Evolutionary conservation across 1,284 basidiomycete genomes (phyloP), one percentile per base, ranked within the genome.

Genomic region (Pisolithus thermaeus): DNA sequence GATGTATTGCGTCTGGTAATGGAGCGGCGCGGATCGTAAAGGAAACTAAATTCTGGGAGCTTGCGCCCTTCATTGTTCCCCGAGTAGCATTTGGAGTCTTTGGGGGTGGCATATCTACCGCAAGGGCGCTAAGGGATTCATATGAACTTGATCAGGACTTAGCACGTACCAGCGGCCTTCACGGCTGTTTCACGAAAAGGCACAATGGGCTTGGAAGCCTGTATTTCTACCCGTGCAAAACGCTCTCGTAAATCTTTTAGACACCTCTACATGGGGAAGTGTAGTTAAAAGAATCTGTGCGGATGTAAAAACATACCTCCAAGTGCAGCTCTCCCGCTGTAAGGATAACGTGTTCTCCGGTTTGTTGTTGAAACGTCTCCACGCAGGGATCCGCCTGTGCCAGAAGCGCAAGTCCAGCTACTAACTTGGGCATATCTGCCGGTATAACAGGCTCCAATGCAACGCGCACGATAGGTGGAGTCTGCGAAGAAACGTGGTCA

Each of bases 331-430:
- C 97, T 50, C 97, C 97, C 0, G 97, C 97, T 7, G 92, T 92
- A 55, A 98, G 72, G 59, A 99, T 97, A 51, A 99, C 97, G 68
- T 97, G 91, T 70, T 99, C 97, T 39, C 97, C 97, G 0, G 94
- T 97, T 61, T 93, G 85, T 69, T 99, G 96, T 56, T 98, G 92
- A 65, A 97, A 90, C 0, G 91, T 95, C 68, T 99, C 93, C 16
- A 97, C 96, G 61, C 95, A 99, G 1, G 97, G 96, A 70, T 99
- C 97, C 4, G 95, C 88, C 68, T 98, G 95, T 62, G 90, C 91
- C 28, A 99, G 81, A 30, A 99, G 75, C 60, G 88, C 90, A 49
- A 99, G 73, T 1, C 97, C 97, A 48, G 80, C 80, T 32, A 98
- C 79, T 16, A 99, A 78, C 66, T 93, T 95, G 1, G 86, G 87